Base-by-base conservation (phyloP, 1,139 yeast genomes). In the Kazachstania sp. region DNA sequence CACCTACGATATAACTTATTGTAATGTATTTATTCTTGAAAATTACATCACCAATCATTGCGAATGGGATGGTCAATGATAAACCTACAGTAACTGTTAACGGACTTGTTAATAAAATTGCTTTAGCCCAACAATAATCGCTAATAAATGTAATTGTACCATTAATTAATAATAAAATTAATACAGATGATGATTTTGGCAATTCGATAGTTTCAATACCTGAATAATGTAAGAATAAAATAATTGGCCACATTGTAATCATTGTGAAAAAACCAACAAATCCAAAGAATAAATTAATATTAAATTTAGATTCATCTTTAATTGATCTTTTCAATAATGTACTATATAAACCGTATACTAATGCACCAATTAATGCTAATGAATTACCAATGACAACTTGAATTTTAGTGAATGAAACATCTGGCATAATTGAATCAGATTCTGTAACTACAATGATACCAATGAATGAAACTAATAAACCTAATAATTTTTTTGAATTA, bases 111-210 rank as follows among this genome's bases (percentile, higher is more conserved):
- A 90, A 70, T 29, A 92, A 72, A 73, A 90, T 92, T 0, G 97
- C 95, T 55, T 86, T 78, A 38, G 95, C 95, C 98, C 98, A 92
- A 59, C 95, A 81, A 56, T 83, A 87, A 63, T 92, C 98, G 39
- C 95, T 84, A 18, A 88, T 68, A 56, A 92, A 81, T 0, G 96
- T 87, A 38, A 87, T 79, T 28, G 77, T 60, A 45, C 92, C 86
- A 64, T 92, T 92, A 43, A 78, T 55, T 0, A 76, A 47, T 7
- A 92, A 68, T 4, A 88, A 68, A 1, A 68, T 53, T 63, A 81
- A 69, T 2, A 85, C 79, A 41, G 71, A 70, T 0, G 65, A 49
- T 1, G 77, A 67, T 1, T 74, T 70, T 1, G 97, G 97, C 41
- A 83, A 60, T 56, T 78, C 86, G 54, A 92, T 82, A 4, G 63